Base-by-base conservation (phyloP, 768 basidiomycete species). In the Podaxis sp. region DNA sequence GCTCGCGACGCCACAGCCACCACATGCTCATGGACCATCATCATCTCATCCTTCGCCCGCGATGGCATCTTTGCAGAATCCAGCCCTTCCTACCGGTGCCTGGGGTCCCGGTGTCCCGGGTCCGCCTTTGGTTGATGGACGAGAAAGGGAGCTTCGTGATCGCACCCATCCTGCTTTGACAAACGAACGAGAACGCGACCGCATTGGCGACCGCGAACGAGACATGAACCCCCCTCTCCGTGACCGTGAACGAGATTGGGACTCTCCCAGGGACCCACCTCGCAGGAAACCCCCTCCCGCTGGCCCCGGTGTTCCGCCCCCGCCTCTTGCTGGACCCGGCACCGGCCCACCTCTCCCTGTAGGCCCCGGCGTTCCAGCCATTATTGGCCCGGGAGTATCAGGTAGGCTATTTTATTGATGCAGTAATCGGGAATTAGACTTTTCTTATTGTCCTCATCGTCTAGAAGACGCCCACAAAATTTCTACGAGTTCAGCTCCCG, bases 21-120 rank as follows among this genome's bases (percentile, higher is more conserved):
- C 42, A 1, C 61, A 54, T 36, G 52, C 60, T 19, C 64, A 62
- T 33, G 61, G 52, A n/a, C 61, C 61, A 17, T 30, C 61, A n/a
- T 63, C 64, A 3, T 65, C 64, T n/a, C 64, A 65, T 30, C 51
- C 64, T 26, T 65, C 64, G 46, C 64, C 64, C 13, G 64, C 64
- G 19, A 65, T 65, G 64, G 64, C 51, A n/a, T 65, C 64, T 9
- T 46, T 65, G 44, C 61, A 62, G 42, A 62, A 55, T 36, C 61
- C 61, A 55, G n/a, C 42, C 53, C 46, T 59, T 9, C n/a, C 46
- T 7, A 46, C 40, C 17, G 40, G 61, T 62, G 24, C 61, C 19
- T 62, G 61, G 61, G 53, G 61, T 44, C 53, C 61, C 8, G 61
- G 61, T 54, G 61, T 49, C 30, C 59, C 59, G 52, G 59, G 59